A percentile compares a stretch with the other conserved stretches of the same genome.
Conservation (phyloP, 75 land plant genomes). For the Picea sitchensis region DNA sequence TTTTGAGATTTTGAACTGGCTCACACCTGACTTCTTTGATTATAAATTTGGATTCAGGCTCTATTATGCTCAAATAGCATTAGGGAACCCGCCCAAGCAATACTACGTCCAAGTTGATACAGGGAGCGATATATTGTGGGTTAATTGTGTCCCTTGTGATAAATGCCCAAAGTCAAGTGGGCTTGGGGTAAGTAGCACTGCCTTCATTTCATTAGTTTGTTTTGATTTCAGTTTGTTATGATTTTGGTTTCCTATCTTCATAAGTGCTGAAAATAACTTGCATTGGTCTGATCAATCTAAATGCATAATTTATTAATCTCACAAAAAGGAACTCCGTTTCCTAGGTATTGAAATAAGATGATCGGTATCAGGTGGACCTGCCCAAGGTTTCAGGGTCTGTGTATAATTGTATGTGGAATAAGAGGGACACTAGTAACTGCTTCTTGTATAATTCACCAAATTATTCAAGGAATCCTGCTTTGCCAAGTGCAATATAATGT, state of each 20-base stretch:
- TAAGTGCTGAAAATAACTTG: not conserved
- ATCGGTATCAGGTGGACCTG: not conserved
- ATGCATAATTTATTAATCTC: not conserved
- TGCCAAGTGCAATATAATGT: not conserved
- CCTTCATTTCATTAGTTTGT: not conserved
- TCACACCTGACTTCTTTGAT: conserved; percentile 1
- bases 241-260: no score
- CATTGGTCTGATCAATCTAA: not conserved
- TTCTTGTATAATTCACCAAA: not conserved
- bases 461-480: not conserved
- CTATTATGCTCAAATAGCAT: conserved; percentile 27
- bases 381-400: not conserved
- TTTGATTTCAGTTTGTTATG: not conserved
- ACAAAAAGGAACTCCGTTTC: not conserved
- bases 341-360: not conserved
- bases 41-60: conserved; percentile 15
- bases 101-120: conserved; percentile 47
- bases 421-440: not conserved
- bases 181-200: conserved; percentile 26
- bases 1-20: not conserved
- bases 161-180: conserved; percentile 33
- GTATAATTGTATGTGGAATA: not conserved
- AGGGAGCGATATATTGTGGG: conserved; percentile 49
- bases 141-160: conserved; percentile 30
- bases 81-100: conserved; percentile 34